Evolutionary conservation across 2,329 filamentous ascomycete genomes (phyloP), one percentile per base, ranked within the genome.

Genomic region (Ophiostoma himal-ulmi): DNA sequence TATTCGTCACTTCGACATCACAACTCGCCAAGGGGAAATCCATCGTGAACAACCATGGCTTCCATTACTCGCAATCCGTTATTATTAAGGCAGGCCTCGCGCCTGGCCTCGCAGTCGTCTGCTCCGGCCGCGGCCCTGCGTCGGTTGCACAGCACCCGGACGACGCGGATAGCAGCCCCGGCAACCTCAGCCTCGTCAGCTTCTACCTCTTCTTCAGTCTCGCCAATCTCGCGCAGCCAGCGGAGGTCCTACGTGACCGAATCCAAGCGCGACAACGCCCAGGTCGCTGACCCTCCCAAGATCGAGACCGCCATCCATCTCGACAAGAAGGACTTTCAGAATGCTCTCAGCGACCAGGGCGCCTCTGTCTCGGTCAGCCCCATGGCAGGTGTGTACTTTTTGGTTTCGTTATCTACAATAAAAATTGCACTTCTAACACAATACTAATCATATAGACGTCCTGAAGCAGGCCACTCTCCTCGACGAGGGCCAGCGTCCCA

Each of bases 381-480:
- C n/a, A 88, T 91, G 78, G 91, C 92, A 73, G 88, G 88, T 81
- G 73, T 72, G 77, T 67, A 54, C 54, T 11, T 30, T 30, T 30
- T 76, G n/a, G 76, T 77, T 65, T 39, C 72, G 3, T 66, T 14
- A 54, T 52, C 11, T 60, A 0, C 13, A 48, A 48, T 20, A 3
- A 20, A 20, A 48, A 17, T n/a, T n/a, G n/a, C 6, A 39, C 30
- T 39, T 22, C 11, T 41, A 20, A 36, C 26, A n/a, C 39, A 13
- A 22, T 68, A 54, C 68, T 62, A 34, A 7, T 22, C 10, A 5
- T 48, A 26, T 72, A 86, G 91, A 91, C 74, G 90, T 97, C 65
- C 83, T 99, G 73, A 96, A 95, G 83, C 91, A 97, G 79, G 94
- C 94, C 10, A 93, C 93, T 14, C 84, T 97, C 74, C 92, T 98